Conservation (phyloP, 176 grass and related monocot genomes). For the Triticum monococcum region DNA sequence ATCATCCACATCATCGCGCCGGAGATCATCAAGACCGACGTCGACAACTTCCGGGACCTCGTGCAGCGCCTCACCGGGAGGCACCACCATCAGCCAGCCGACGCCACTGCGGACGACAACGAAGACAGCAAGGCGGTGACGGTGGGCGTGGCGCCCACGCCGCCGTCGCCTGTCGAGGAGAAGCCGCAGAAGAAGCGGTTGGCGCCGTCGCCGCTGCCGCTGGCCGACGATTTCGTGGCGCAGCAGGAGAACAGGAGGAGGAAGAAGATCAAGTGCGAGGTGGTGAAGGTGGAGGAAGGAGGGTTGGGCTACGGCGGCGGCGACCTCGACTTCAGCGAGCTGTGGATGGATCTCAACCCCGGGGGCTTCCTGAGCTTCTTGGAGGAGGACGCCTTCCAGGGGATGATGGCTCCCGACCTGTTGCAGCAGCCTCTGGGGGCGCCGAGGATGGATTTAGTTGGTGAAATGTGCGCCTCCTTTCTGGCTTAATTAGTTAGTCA, state of each 20-base stretch:
- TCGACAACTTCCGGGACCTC: conserved; percentile 74
- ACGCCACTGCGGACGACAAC: neutral
- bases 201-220: neutral
- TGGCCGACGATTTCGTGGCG: neutral
- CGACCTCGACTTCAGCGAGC: conserved; percentile 24
- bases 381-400: conserved; percentile 57
- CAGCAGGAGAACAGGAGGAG: conserved; percentile 22
- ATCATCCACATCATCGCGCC: conserved; percentile 79
- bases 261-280: conserved; percentile 54
- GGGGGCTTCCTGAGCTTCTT: conserved; percentile 60
- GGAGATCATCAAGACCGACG: conserved; percentile 91
- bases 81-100: neutral
- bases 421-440: conserved; percentile 42
- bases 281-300: conserved; percentile 52
- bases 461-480: conserved; percentile 39
- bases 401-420: conserved; percentile 37
- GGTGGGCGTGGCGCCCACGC: too few relatives aligned
- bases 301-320: neutral
- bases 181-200: conserved; percentile 35
- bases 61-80: conserved; percentile 90
- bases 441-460: conserved; percentile 46
- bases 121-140: neutral
- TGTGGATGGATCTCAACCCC: conserved; percentile 50
- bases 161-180: neutral
- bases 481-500: neutral